Evolutionary conservation across 140 eudicot genomes (phyloP), one percentile per base, ranked within the genome.

Genomic region (Flaveria floridana): DNA sequence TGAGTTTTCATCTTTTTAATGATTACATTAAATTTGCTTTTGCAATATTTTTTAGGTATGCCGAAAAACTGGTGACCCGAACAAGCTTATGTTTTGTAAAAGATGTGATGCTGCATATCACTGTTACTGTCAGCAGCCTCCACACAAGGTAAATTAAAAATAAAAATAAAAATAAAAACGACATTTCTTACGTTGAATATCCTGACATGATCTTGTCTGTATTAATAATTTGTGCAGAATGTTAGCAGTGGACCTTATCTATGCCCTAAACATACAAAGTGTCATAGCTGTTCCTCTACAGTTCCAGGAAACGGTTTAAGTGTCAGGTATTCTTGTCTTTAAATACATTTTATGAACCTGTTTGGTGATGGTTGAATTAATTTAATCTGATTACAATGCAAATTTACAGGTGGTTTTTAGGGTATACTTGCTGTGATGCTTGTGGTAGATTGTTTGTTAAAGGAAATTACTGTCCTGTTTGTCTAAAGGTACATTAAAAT

Each of bases 291-390:
- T 83, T 85, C 76, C 16, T 92, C 98, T 19, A 80, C 80, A 80
- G 98, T 92, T 52, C 98, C 98, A 6, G 98, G 98, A 76, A 92
- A 92, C 58, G 98, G 98, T 81, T 80, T 83, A 44, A 89, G 98
- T 79, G 87, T 92, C 57, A 89, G 96, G 97, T 92, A 84, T 72
- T 39, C 18, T 57, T 77, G 41, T 9, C 11, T 59, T 39, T 30
- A 7, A 15, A 16, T 25, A 11, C 8, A 7, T 8, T 39, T 76
- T 39, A 28, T 51, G 13, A 42, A 55, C 20, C 53, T 67, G 70
- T 48, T 16, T 41, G 37, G 53, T 53, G 52, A 16, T n/a, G 25
- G 23, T 65, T 15, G 70, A 65, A 30, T 30, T 65, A 65, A n/a
- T 7, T 2, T 48, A 34, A 2, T 1, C 12, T 15, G 2, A 37